A percentile compares a stretch with the other conserved stretches of the same genome.
Evolutionary conservation across 345 rosid genomes (phyloP).

Genomic region (Turnera subulata): DNA sequence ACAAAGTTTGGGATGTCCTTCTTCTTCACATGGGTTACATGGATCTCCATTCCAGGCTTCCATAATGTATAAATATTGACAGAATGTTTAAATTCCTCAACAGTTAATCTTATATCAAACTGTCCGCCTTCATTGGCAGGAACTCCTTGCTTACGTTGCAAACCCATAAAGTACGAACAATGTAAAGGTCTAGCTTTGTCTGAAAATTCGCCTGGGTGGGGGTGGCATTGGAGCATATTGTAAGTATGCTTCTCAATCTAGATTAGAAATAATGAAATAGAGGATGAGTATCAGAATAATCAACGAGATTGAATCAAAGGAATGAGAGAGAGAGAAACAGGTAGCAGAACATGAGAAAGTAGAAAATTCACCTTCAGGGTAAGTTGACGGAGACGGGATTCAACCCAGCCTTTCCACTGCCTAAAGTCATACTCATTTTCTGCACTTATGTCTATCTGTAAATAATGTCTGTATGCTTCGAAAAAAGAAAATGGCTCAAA

Average conservation of each 20-base stretch:
- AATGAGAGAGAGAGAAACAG: not conserved
- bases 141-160: slow-evolving; percentile 92
- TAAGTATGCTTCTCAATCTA: slow-evolving; percentile 88
- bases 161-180: slow-evolving; percentile 87
- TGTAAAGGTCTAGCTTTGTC: slow-evolving; percentile 66
- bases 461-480: slow-evolving; percentile 89
- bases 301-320: not conserved
- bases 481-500: slow-evolving; percentile 87
- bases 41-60: slow-evolving; percentile 87
- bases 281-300: slow-evolving; percentile 3
- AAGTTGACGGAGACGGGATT: slow-evolving; percentile 94
- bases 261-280: slow-evolving; percentile 21
- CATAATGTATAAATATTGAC: slow-evolving; percentile 54
- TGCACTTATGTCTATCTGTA: slow-evolving; percentile 76
- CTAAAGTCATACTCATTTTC: slow-evolving; percentile 82
- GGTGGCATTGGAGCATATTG: slow-evolving; percentile 91
- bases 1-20: slow-evolving; percentile 73
- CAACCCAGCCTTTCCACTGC: slow-evolving; percentile 99
- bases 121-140: slow-evolving; percentile 68
- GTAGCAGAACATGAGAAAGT: not conserved
- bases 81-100: slow-evolving; percentile 72
- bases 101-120: slow-evolving; percentile 87
- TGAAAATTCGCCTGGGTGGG: slow-evolving; percentile 79
- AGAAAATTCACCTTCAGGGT: slow-evolving; percentile 62
- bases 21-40: slow-evolving; percentile 66